Evolutionary conservation across 2,329 filamentous ascomycete genomes (phyloP), one percentile per base, ranked within the genome.

Genomic region (Exophiala xenobiotica): DNA sequence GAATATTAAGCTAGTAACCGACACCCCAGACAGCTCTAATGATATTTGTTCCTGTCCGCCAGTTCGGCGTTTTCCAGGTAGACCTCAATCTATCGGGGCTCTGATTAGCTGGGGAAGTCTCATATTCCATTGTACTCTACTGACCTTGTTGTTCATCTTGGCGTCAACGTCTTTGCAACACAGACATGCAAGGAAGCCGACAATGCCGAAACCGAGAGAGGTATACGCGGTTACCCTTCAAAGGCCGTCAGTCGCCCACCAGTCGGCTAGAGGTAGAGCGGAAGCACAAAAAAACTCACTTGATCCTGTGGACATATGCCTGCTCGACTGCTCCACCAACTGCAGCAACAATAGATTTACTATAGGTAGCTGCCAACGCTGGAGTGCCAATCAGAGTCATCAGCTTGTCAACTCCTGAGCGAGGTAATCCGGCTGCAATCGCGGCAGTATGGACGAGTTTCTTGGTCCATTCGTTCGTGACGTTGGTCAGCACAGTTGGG

Each of bases 401-500:
- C 44, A 43, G 29, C 3, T 20, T 38, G 4, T 27, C 6, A 14
- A 49, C 3, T 19, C 46, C 23, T 16, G 24, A 41, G 20, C 14
- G 67, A 53, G 0, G 72, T 58, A n/a, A 19, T 6, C 70, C 70
- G 2, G 70, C 71, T 0, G 57, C 62, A 1, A 62, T 63, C 9
- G 62, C 71, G 0, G 70, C 71, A 1, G 58, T 35, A 1, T 70
- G 67, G 11, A 74, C 65, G 4, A 69, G 62, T 9, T 60, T 59
- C 5, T 55, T 56, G 5, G 66, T 67, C 43, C 64, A 75, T 2
- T 20, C 24, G 1, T 38, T 35, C 11, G 24, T 27, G 4, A 9
- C 38, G 41, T 54, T 54, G 45, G 65, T 70, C 26, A 71, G 62
- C 45, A 76, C 70, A 2, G 72, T 72, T 11, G 66, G 66, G 58